These are phyloP conservation scores for Alternaria dauci DNA, from an alignment of 2,329 filamentous ascomycete species.

Conservation along the genomic window DNA sequence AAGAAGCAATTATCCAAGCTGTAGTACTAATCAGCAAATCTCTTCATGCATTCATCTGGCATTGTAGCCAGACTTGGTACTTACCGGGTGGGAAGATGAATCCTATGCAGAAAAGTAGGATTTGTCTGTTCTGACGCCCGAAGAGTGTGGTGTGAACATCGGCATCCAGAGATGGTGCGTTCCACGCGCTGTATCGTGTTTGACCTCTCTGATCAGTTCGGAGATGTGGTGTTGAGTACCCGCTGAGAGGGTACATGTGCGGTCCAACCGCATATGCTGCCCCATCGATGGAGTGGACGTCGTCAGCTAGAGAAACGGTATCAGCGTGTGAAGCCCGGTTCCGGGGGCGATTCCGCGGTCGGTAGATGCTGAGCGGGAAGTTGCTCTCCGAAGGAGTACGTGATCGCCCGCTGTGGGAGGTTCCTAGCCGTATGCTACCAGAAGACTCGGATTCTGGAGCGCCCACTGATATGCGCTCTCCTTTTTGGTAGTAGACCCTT, in stretches of 20 bases:
- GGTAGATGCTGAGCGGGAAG: constrained; percentile 49
- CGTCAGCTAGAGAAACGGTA: constrained; percentile 41
- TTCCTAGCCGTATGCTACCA: constrained; percentile 41
- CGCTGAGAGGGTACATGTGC: constrained; percentile 35
- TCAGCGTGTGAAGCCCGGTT: constrained; percentile 42
- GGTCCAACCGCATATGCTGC: constrained; percentile 40
- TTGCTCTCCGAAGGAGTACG: constrained; percentile 50
- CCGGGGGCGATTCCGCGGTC: constrained; percentile 50
- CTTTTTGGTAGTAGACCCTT: constrained; percentile 50
- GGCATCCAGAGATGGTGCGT: constrained; percentile 74
- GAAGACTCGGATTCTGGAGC: constrained; percentile 48
- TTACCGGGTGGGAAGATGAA: constrained; percentile 75
- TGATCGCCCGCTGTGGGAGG: constrained; percentile 49
- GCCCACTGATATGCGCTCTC: constrained; percentile 47
- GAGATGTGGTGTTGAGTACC: constrained; percentile 48
- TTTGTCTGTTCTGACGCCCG: constrained; percentile 75
- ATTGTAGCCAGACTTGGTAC: constrained; percentile 20
- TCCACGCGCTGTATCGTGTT: constrained; percentile 70
- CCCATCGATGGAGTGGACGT: constrained; percentile 37
- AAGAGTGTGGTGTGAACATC: constrained; percentile 67
- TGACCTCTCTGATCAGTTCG: constrained; percentile 54
- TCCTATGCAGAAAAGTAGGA: constrained; percentile 76
- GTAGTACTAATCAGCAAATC: constrained; percentile 25
- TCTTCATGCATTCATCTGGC: constrained; percentile 14
- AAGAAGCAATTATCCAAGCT: constrained; percentile 83